Evolutionary conservation across 495 filamentous ascomycete species (phyloP), one percentile per base, ranked within the genome.

Genomic region (Bacidia rubella): DNA sequence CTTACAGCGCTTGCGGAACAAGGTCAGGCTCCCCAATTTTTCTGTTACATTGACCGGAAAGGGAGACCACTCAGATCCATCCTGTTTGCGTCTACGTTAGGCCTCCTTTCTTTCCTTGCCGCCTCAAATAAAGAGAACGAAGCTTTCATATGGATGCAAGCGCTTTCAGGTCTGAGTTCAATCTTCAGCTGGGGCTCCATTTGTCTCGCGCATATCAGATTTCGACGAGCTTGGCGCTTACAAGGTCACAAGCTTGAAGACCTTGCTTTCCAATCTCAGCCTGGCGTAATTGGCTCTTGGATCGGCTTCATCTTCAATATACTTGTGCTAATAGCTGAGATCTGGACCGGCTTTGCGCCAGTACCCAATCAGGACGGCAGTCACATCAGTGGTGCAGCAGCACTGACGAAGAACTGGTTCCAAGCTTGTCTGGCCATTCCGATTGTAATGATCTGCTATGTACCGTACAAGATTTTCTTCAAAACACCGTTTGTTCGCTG

Each of bases 101-200:
- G 90, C 40, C 69, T 94, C 20, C 74, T 97, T 2, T 79, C 80
- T 27, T 96, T 83, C 70, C 72, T 93, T 15, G 82, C 87, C 27
- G 84, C 84, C 21, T 78, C 85, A 3, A 55, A 72, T 26, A 64
- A 75, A 51, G 71, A 87, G 60, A 68, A 71, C 15, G 67, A 76
- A 1, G 85, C 87, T 0, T 86, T 96, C 55, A 69, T 70, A 27
- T 97, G 90, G 90, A 84, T 97, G 72, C 75, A 95, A 55, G 86
- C 90, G 35, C 77, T 94, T 41, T 93, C 87, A 0, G 89, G 86
- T 42, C 76, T 97, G 11, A 89, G 85, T 0, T 85, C 84, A 20
- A 83, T 96, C 68, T 87, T 96, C 70, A 95, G 90, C 32, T 96
- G 90, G 90, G 83, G 81, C 47, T 88, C 83, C 39, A 87, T 96